Evolutionary conservation across 768 basidiomycete species (phyloP).

Genomic region (Leccinum rimulosum): DNA sequence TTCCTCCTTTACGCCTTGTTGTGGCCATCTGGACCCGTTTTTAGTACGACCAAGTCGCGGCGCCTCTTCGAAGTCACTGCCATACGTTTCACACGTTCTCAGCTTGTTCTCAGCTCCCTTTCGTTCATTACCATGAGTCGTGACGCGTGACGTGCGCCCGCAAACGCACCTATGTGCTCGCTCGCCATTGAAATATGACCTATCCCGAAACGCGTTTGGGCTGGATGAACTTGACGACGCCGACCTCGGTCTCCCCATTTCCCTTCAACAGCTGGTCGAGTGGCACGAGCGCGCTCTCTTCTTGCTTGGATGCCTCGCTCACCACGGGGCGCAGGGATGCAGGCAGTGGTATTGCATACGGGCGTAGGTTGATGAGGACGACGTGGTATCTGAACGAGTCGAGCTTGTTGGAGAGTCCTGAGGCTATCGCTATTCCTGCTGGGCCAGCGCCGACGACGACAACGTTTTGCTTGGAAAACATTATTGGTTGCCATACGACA

Average conservation of each 20-base stretch:
- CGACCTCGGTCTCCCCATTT: constrained; percentile 40
- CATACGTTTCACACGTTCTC: too few species aligned
- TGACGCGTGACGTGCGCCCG: too few species aligned
- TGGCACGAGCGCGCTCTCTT: constrained; percentile 47
- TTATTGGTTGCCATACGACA: not conserved
- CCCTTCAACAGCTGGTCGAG: constrained; percentile 49
- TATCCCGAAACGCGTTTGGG: constrained; percentile 12
- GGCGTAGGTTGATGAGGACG: constrained; percentile 51
- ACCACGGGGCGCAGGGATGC: constrained; percentile 50
- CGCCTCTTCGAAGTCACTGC: too few species aligned
- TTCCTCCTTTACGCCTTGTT: too few species aligned
- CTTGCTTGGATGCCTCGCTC: constrained; percentile 31
- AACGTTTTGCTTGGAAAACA: constrained; percentile 35
- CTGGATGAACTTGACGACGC: constrained; percentile 40
- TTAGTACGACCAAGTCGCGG: too few species aligned
- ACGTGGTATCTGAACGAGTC: constrained; percentile 47
- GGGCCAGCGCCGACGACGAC: constrained; percentile 55
- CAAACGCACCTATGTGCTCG: too few species aligned
- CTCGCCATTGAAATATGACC: too few species aligned
- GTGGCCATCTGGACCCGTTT: too few species aligned
- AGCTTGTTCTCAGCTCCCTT: too few species aligned
- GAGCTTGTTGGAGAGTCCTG: constrained; percentile 49
- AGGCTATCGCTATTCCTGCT: constrained; percentile 45
- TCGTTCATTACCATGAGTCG: too few species aligned
- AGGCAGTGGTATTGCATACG: constrained; percentile 50